Evolutionary conservation across 805 yeast species (phyloP).

Genomic region (Metschnikowia lachancei): DNA sequence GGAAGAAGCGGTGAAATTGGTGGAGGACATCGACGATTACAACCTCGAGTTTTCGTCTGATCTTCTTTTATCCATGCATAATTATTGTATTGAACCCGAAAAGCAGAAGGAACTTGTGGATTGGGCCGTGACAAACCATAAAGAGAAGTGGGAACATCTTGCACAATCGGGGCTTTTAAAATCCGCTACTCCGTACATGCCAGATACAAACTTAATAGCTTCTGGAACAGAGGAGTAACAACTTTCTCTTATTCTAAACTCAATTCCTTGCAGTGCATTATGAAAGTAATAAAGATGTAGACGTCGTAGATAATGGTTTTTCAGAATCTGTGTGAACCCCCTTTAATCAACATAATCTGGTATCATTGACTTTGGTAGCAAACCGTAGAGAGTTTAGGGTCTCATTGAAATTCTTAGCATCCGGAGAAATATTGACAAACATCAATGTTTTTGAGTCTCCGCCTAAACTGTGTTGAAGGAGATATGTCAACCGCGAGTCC

Average conservation of each 20-base stretch:
- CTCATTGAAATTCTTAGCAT: conserved; percentile 60
- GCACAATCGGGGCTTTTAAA: conserved; percentile 25
- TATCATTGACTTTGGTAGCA: conserved; percentile 77
- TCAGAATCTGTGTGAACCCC: too few relatives aligned
- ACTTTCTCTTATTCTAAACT: neutral
- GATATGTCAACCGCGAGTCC: conserved; percentile 73
- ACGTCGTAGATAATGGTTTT: too few relatives aligned
- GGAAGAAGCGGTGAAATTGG: conserved; percentile 52
- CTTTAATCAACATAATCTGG: conserved; percentile 24
- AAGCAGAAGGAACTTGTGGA: conserved; percentile 30
- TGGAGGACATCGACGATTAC: conserved; percentile 46
- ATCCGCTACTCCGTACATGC: conserved; percentile 29
- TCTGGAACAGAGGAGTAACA: conserved; percentile 11
- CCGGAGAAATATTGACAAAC: conserved; percentile 87
- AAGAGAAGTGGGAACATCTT: conserved; percentile 29
- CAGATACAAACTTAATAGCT: conserved; percentile 29
- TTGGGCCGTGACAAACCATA: conserved; percentile 35
- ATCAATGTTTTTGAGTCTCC: conserved; percentile 87
- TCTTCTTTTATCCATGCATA: conserved; percentile 47
- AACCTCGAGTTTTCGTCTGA: conserved; percentile 45
- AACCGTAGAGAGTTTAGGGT: conserved; percentile 82
- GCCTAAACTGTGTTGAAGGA: conserved; percentile 77
- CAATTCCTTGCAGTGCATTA: too few relatives aligned
- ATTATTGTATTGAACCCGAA: conserved; percentile 36
- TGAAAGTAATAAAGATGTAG: neutral